Conservation (phyloP, 306 rosid species). For the Lathyrus tuberosus region DNA sequence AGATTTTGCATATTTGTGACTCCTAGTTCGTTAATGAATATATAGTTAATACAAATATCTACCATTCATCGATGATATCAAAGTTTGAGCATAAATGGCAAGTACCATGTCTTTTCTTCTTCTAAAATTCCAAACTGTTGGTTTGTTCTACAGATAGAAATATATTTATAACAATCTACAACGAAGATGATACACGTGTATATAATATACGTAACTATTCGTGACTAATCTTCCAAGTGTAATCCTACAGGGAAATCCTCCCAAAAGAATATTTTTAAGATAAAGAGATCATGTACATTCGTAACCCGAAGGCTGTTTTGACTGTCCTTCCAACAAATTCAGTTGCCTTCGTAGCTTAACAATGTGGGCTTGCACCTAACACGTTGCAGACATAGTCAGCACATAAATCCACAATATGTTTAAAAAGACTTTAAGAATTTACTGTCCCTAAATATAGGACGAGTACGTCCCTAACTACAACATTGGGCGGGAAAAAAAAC, state of each 20-base stretch:
- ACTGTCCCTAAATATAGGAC: no score
- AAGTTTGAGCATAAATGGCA: constrained; percentile 17
- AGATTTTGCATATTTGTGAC: constrained; percentile 1
- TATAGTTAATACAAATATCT: constrained; percentile 18
- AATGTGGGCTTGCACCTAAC: constrained; percentile 93
- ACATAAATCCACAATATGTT: constrained; percentile 14
- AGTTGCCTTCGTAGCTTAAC: constrained; percentile 80
- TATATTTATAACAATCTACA: constrained; percentile 40
- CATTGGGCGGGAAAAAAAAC: constrained; percentile 1
- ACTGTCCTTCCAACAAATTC: constrained; percentile 76
- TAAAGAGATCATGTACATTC: constrained; percentile 49
- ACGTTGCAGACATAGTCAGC: constrained; percentile 46
- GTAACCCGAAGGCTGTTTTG: constrained; percentile 73
- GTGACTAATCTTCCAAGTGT: constrained; percentile 34
- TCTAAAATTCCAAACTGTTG: constrained; percentile 20
- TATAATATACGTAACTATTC: constrained; percentile 34
- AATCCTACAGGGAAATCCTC: constrained; percentile 28
- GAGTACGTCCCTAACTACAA: no score
- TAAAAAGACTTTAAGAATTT: neutral
- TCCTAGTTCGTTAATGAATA: neutral
- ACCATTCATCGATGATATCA: constrained; percentile 1
- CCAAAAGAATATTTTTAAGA: constrained; percentile 5
- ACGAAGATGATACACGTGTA: constrained; percentile 26
- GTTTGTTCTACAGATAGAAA: constrained; percentile 22
- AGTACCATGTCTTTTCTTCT: constrained; percentile 16